Base-by-base conservation (phyloP, 148 eudicot genomes). In the Silene latifolia region DNA sequence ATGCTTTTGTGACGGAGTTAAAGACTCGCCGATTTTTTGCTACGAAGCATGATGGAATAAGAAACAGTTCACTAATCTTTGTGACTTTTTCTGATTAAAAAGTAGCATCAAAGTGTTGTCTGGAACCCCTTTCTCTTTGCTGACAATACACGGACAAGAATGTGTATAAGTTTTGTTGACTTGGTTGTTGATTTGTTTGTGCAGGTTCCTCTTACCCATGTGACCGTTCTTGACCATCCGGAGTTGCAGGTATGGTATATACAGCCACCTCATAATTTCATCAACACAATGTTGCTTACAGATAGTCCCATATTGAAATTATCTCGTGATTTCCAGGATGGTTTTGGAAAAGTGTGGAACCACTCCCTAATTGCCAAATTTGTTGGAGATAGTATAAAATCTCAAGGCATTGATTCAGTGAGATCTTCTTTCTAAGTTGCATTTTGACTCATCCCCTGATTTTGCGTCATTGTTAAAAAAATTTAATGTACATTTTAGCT, bases 301-400 rank as follows among this genome's bases (percentile, higher is more conserved):
- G 53, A 46, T 66, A 24, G 35, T 18, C 51, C 54, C 60, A 64
- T n/a, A 46, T 63, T 20, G 13, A n/a, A 18, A 67, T 48, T n/a
- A 19, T 39, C 46, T 20, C 65, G 58, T 67, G 73, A 14, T 80
- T 32, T 69, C n/a, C 78, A 94, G 97, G 96, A 94, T 77, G 97
- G 97, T 9, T 88, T 94, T 81, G 93, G 96, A 42, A 85, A 87
- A 69, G 73, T 74, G 20, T 92, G 97, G 98, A 80, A 85, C 79
- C 81, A 27, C 82, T 75, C 80, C 61, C 63, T 90, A 46, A 74
- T 92, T 73, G 90, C 92, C 76, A 79, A 72, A 63, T 61, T 90
- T 72, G 76, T 88, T 72, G 85, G 86, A 44, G 85, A 90, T 73
- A 87, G 85, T 74, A 72, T 89, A 77, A 77, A 23, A 67, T 77